These are phyloP conservation scores for Hypoxylon subgilvum DNA, from an alignment of 495 filamentous ascomycete genomes.

Conservation along the genomic window DNA sequence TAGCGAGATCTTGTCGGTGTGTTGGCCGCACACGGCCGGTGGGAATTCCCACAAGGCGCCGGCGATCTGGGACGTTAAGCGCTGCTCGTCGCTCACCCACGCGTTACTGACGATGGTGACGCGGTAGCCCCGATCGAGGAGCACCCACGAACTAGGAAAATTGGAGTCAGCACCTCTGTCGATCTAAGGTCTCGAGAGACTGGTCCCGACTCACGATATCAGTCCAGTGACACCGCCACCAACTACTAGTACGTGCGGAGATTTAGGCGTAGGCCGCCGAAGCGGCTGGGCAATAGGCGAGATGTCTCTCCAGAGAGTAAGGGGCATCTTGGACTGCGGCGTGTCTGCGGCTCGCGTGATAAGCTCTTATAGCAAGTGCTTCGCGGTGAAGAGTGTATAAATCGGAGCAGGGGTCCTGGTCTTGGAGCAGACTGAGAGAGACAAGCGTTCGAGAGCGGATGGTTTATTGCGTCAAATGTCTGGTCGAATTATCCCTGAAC, in stretches of 20 bases:
- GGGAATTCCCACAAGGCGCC: conserved; percentile 61
- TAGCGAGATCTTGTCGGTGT: conserved; percentile 50
- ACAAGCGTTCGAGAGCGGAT: conserved; percentile 3
- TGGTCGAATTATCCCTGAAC: neutral
- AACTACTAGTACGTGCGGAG: conserved; percentile 50
- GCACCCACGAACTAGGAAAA: conserved; percentile 46
- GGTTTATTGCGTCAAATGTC: neutral
- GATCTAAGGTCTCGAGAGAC: neutral
- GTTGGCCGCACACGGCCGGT: conserved; percentile 55
- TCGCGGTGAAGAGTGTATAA: neutral
- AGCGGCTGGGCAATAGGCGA: conserved; percentile 39
- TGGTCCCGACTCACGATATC: conserved; percentile 38
- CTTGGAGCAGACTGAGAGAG: neutral
- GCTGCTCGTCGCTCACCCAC: conserved; percentile 48
- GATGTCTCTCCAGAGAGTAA: conserved; percentile 43
- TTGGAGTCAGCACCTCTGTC: conserved; percentile 12
- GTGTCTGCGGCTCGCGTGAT: neutral
- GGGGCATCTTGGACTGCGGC: conserved; percentile 26
- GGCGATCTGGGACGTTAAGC: conserved; percentile 58
- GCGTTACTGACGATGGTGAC: conserved; percentile 56
- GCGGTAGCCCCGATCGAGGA: conserved; percentile 56
- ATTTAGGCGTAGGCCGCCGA: conserved; percentile 32
- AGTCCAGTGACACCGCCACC: conserved; percentile 57
- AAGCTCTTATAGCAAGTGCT: conserved; percentile 16
- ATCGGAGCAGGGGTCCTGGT: neutral